Conservation (phyloP, 2,329 filamentous ascomycete species). For the Trichophyton simii region DNA sequence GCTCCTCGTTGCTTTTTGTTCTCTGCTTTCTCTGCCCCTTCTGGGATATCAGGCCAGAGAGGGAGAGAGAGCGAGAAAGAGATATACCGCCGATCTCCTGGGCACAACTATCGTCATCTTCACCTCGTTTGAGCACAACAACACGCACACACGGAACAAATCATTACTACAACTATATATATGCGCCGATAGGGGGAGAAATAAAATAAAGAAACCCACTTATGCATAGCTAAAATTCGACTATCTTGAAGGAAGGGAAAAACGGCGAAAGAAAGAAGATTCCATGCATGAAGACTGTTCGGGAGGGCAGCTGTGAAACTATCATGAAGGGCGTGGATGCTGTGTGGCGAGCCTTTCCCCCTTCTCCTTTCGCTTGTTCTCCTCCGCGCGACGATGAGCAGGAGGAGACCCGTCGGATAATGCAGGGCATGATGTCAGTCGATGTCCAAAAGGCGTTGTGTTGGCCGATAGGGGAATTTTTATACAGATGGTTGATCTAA, state of each 20-base stretch:
- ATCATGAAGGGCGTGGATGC: neutral
- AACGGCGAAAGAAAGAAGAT: neutral
- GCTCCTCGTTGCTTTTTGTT: neutral
- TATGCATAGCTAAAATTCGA: neutral
- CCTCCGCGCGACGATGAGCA: neutral
- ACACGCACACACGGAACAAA: neutral
- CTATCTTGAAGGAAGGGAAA: neutral
- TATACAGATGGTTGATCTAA: neutral
- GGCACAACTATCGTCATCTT: neutral
- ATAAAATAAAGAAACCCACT: neutral
- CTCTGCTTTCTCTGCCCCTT: neutral
- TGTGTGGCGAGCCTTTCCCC: neutral
- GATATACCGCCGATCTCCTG: neutral
- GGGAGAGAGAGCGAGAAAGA: neutral
- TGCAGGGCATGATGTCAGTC: neutral
- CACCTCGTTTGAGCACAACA: neutral
- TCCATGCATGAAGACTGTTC: neutral
- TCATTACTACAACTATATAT: neutral
- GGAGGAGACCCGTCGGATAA: neutral
- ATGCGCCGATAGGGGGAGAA: no score
- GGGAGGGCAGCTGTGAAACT: neutral
- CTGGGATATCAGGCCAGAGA: neutral
- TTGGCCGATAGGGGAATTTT: constrained; percentile 1
- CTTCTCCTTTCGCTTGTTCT: neutral
- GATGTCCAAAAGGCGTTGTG: neutral